Evolutionary conservation across 805 yeast genomes (phyloP), one percentile per base, ranked within the genome.

Genomic region (Suhomyces faveliae): DNA sequence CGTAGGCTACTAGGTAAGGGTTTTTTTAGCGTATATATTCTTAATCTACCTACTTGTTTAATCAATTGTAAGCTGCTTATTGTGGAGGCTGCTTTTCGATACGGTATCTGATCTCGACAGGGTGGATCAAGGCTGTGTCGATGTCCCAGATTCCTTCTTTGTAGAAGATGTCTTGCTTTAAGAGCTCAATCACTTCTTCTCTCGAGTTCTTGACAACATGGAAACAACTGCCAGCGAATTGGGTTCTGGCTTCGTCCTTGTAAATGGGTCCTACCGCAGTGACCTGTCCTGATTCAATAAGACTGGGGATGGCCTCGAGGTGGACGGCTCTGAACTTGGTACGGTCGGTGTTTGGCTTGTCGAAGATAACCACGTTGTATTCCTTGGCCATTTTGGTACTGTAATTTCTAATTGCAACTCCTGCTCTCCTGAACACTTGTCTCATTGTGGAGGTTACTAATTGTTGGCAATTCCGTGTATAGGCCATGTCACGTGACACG

Each of bases 71-170:
- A n/a, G n/a, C n/a, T 22, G 23, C 23, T 22, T 22, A 7, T 22
- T 22, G 23, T 22, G 6, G 66, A 65, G 61, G 70, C 51, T 37
- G 56, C 54, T 60, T 66, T 64, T n/a, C 69, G 73, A 21, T 42
- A 44, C 77, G 59, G 49, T 47, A 56, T 4, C 75, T 75, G 40
- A 71, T 49, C 1, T 71, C 71, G 27, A 64, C 55, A 40, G 89
- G 89, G 58, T 79, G 76, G 35, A 85, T 78, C 53, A 83, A 59
- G 15, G 78, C 84, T 46, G 73, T 76, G 33, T 80, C 80, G 51
- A 86, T 61, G 62, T 88, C 95, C 96, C 95, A 88, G 50, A 88
- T 77, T 1, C 89, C 91, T 29, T 74, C 72, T 55, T 72, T 74
- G 55, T 78, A 78, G 63, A 83, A 88, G 29, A 81, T 63, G 61